These are phyloP conservation scores for Lophium mytilinum DNA, from an alignment of 495 filamentous ascomycete genomes.

Conservation along the genomic window DNA sequence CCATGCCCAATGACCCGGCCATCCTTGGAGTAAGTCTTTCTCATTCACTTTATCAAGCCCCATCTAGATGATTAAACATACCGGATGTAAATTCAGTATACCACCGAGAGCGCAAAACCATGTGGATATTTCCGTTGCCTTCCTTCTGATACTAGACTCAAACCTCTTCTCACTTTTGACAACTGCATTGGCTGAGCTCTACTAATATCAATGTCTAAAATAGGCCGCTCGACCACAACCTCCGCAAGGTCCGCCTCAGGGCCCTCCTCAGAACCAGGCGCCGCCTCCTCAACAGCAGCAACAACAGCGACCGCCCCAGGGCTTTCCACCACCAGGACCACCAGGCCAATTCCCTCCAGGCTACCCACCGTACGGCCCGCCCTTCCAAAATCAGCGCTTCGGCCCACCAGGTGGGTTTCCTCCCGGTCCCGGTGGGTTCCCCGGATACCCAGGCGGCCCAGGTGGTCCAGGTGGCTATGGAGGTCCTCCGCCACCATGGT, in stretches of 20 bases:
- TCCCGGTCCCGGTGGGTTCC: slow-evolving; percentile 52
- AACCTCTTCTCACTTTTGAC: background rate
- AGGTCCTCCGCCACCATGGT: slow-evolving; percentile 67
- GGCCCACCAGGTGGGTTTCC: slow-evolving; percentile 55
- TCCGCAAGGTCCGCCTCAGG: slow-evolving; percentile 8
- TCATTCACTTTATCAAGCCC: slow-evolving; percentile 7
- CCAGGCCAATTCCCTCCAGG: slow-evolving; percentile 25
- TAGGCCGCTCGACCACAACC: slow-evolving; percentile 27
- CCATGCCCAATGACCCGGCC: slow-evolving; percentile 88
- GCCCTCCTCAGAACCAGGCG: slow-evolving; percentile 29
- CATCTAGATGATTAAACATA: slow-evolving; percentile 66
- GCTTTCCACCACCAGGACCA: slow-evolving; percentile 28
- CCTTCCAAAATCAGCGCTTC: slow-evolving; percentile 30
- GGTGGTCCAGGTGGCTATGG: slow-evolving; percentile 35
- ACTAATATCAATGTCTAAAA: background rate
- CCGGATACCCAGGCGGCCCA: slow-evolving; percentile 41
- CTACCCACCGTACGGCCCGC: slow-evolving; percentile 33
- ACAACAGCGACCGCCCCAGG: slow-evolving; percentile 29
- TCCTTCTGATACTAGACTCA: slow-evolving; percentile 72
- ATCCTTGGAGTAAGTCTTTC: slow-evolving; percentile 83
- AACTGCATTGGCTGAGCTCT: background rate
- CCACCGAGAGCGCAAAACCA: slow-evolving; percentile 84
- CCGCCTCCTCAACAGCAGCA: slow-evolving; percentile 36
- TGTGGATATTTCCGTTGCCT: slow-evolving; percentile 99
- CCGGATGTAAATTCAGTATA: slow-evolving; percentile 66